Base-by-base conservation (phyloP, 768 basidiomycete genomes). In the Paxillus involutus region DNA sequence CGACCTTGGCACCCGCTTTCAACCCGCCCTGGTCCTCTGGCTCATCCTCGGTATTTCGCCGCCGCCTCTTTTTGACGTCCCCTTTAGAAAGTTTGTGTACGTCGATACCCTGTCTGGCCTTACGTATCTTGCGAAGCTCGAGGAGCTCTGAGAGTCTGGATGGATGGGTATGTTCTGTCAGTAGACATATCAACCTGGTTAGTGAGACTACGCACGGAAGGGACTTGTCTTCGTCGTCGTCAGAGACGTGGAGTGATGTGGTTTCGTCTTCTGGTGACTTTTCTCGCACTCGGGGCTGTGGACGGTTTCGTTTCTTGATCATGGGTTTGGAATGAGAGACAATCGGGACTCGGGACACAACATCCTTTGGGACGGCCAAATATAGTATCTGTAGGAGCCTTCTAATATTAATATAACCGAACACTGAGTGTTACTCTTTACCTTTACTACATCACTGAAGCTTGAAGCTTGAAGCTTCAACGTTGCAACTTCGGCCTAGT, bases 61-160 rank as follows among this genome's bases (percentile, higher is more conserved):
- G 84, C 65, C 80, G 80, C 74, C 81, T 88, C 77, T 83, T 88
- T 74, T 82, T 87, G 9, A 68, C 77, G 63, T 93, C 94, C 0
- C 95, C 96, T 57, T 88, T 85, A 67, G 86, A 91, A 13, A 99
- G 75, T 65, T 88, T 94, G 45, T 84, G 77, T 1, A 84, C 80
- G 60, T 97, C 94, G 47, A 98, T 97, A 2, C 95, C 96, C 64
- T 86, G 82, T 52, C 90, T 76, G 30, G 81, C 66, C 63, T 81
- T 85, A 48, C 85, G 80, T 26, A 95, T 73, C 65, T 86, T 93
- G 43, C 93, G 80, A 26, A 97, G 73, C 59, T 94, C 89, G 40
- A 96, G 81, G 16, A 98, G 79, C 49, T 96, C 93, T 58, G 89
- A 82, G 26, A 96, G 71, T 50, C 91, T 91, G 56, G 44, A 7